Base-by-base conservation (phyloP, 257 asterid genomes). In the Nicotiana tomentosiformis region DNA sequence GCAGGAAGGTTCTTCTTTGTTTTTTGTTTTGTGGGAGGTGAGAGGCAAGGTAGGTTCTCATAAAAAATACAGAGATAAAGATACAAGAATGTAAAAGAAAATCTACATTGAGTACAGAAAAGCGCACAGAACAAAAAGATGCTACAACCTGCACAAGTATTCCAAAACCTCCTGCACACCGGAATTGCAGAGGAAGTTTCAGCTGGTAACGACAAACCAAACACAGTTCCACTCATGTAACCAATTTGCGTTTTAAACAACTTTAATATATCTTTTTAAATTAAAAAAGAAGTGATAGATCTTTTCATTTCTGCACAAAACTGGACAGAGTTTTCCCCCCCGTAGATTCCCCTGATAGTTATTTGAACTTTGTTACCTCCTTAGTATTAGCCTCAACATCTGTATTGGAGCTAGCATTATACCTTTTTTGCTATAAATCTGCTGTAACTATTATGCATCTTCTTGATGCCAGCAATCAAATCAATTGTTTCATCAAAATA, bases 141-240 rank as follows among this genome's bases (percentile, higher is more conserved):
- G 79, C 61, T 12, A 46, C 61, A 69, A 39, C 20, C 57, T n/a
- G 20, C 57, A 69, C n/a, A 43, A 72, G 15, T 43, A 72, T 23
- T 23, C 23, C 79, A 72, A 72, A 23, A 33, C 79, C 33, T 49
- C 79, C 79, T 72, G 61, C 79, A 72, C 79, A 72, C 39, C 37
- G 6, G 39, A 72, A 46, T 12, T 46, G 79, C 20, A 72, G 37
- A 70, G 33, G n/a, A 46, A 43, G 26, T 23, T 72, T 23, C 37
- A 72, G 79, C 23, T 46, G 79, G 20, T 35, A 74, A 74, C n/a
- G 8, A 26, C 79, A 49, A 49, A 74, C 23, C 62, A 49, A 49
- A 23, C 7, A 16, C 26, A 74, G 39, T 46, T 74, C 39, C 61
- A 23, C 4, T 23, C 43, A 1, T 6, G 39, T 26, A 74, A 49